A percentile compares a stretch with the other conserved stretches of the same genome.
Conservation (phyloP, 768 basidiomycete species). For the Naganishia friedmannii region DNA sequence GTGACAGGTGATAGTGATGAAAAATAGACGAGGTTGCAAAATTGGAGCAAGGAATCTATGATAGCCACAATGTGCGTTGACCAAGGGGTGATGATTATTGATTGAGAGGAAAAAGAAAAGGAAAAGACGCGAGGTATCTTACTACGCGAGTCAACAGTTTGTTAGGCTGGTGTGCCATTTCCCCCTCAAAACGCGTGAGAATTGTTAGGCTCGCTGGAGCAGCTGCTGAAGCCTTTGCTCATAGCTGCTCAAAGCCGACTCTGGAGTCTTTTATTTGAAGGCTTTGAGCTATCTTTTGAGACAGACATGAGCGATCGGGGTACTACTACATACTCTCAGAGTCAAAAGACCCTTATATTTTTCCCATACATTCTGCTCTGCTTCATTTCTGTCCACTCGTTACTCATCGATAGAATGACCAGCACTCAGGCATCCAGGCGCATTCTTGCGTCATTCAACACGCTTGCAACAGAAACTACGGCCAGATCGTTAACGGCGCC, state of each 20-base stretch:
- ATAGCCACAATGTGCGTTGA: neutral
- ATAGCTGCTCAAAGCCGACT: neutral
- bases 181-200: neutral
- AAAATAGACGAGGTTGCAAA: neutral
- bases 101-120: neutral
- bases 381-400: neutral
- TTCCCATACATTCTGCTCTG: neutral
- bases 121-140: neutral
- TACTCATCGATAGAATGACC: neutral
- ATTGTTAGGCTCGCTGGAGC: conserved; percentile 23
- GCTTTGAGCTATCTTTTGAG: neutral
- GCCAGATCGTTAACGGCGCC: neutral
- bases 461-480: neutral
- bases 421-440: neutral
- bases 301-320: neutral
- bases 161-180: too few relatives aligned
- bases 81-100: neutral
- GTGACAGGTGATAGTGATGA: neutral
- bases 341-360: too few relatives aligned
- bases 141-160: too few relatives aligned
- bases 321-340: neutral
- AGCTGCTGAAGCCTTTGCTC: too few relatives aligned
- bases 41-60: neutral
- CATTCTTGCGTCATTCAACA: neutral
- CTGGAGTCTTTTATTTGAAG: neutral